These are phyloP conservation scores for Solanum chacoense DNA, from an alignment of 305 asterid species.

Conservation along the genomic window DNA sequence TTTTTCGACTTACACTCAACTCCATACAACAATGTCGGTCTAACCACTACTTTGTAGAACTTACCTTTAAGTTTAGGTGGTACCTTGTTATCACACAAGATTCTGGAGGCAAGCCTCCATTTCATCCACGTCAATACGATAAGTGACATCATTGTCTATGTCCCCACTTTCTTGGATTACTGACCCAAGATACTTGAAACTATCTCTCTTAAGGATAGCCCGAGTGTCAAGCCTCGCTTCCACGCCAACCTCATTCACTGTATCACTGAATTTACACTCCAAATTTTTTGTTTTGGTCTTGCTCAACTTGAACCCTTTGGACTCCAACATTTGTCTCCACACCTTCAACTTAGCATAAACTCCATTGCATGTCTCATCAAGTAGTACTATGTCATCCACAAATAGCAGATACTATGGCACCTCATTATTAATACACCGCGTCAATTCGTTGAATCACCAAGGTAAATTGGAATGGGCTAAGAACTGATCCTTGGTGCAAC, in stretches of 20 bases:
- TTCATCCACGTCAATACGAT: background rate
- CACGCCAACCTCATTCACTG: background rate
- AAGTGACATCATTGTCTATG: background rate
- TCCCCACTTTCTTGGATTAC: background rate
- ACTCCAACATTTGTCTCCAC: background rate
- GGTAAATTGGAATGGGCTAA: background rate
- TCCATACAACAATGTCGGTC: background rate
- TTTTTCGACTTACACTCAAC: background rate
- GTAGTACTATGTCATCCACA: background rate
- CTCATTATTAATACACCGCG: background rate
- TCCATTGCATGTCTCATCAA: background rate
- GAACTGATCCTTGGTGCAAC: background rate
- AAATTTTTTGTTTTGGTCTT: background rate
- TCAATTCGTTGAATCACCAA: background rate
- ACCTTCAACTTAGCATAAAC: background rate
- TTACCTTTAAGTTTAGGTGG: background rate
- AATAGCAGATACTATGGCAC: background rate
- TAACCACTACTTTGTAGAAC: background rate
- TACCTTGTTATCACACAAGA: background rate
- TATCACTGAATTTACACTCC: background rate
- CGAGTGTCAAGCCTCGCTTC: background rate
- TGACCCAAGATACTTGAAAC: background rate
- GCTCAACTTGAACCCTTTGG: background rate
- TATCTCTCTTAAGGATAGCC: background rate
- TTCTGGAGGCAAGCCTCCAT: background rate